phyloP scores from a whole-genome alignment of 805 yeast genomes.

The Cyberlindnera maclurae region DNA sequence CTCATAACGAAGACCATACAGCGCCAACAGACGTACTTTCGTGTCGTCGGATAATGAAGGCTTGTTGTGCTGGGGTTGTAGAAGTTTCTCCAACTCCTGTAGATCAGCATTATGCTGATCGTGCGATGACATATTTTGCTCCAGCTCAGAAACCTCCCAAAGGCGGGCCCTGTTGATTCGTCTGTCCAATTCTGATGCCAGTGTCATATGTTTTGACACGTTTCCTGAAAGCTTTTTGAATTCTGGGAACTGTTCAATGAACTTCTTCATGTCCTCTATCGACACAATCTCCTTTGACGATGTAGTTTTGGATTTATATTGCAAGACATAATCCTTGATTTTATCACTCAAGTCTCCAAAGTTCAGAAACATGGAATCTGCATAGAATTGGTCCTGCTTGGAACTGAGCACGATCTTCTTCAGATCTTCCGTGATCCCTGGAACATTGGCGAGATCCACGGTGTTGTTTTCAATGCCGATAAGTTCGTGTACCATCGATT shows the following conservation, averaged over 20 bases:
- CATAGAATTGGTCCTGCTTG: constrained; percentile 70
- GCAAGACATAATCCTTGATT: constrained; percentile 76
- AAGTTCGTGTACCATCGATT: constrained; percentile 93
- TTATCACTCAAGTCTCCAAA: constrained; percentile 92
- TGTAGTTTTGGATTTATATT: constrained; percentile 75
- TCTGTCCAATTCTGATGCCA: constrained; percentile 80
- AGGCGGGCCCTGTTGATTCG: constrained; percentile 56
- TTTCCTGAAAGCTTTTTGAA: constrained; percentile 82
- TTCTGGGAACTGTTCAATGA: constrained; percentile 91
- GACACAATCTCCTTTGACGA: constrained; percentile 65
- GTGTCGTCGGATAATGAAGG: constrained; percentile 41
- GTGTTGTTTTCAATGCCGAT: constrained; percentile 78
- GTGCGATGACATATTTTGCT: constrained; percentile 73
- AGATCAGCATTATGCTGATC: constrained; percentile 53
- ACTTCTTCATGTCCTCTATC: constrained; percentile 82
- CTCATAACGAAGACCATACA: constrained; percentile 72
- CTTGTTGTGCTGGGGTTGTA: constrained; percentile 27
- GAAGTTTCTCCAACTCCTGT: constrained; percentile 45
- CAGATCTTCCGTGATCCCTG: constrained; percentile 51
- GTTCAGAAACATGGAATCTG: constrained; percentile 77
- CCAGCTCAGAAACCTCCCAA: constrained; percentile 85
- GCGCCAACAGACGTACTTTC: constrained; percentile 64
- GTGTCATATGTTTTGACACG: constrained; percentile 85
- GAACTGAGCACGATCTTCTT: constrained; percentile 58
- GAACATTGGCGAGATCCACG: constrained; percentile 54